Conservation (phyloP, 768 basidiomycete species). For the Imleria badia region DNA sequence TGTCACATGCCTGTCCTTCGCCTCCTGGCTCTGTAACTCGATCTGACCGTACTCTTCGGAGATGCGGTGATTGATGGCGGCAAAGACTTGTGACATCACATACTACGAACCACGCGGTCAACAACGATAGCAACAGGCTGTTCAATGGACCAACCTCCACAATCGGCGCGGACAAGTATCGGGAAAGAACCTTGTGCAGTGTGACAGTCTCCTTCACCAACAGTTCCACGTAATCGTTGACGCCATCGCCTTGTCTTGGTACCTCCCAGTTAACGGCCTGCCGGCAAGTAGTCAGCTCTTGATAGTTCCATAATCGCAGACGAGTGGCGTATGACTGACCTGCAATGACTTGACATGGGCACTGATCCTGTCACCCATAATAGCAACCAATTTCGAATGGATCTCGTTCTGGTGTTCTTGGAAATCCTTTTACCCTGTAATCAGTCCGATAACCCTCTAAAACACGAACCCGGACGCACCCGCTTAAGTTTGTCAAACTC, state of each 20-base stretch:
- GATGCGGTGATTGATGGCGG: slow-evolving; percentile 87
- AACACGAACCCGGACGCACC: slow-evolving; percentile 46
- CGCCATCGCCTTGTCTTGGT: slow-evolving; percentile 56
- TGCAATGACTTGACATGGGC: slow-evolving; percentile 84
- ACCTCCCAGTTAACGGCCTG: slow-evolving; percentile 81
- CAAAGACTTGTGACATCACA: slow-evolving; percentile 95
- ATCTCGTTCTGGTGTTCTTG: slow-evolving; percentile 99
- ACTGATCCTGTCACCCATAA: slow-evolving; percentile 93
- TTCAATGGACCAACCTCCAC: slow-evolving; percentile 63
- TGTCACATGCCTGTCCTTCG: slow-evolving; percentile 70
- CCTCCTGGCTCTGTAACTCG: slow-evolving; percentile 78
- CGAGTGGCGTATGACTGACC: slow-evolving; percentile 40
- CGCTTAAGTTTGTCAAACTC: slow-evolving; percentile 99
- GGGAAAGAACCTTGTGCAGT: slow-evolving; percentile 91
- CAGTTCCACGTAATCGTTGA: slow-evolving; percentile 90
- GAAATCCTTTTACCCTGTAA: slow-evolving; percentile 63
- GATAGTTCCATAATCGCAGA: background rate
- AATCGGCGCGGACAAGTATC: slow-evolving; percentile 75
- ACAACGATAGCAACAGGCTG: slow-evolving; percentile 8
- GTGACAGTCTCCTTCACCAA: slow-evolving; percentile 94
- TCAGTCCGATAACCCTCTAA: slow-evolving; percentile 3
- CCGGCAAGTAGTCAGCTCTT: slow-evolving; percentile 2
- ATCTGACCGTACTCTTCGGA: slow-evolving; percentile 83
- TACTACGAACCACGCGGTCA: slow-evolving; percentile 45
- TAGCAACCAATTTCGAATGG: slow-evolving; percentile 93